Evolutionary conservation across 345 rosid species (phyloP), one percentile per base, ranked within the genome.

Genomic region (Bruguiera sexangula): DNA sequence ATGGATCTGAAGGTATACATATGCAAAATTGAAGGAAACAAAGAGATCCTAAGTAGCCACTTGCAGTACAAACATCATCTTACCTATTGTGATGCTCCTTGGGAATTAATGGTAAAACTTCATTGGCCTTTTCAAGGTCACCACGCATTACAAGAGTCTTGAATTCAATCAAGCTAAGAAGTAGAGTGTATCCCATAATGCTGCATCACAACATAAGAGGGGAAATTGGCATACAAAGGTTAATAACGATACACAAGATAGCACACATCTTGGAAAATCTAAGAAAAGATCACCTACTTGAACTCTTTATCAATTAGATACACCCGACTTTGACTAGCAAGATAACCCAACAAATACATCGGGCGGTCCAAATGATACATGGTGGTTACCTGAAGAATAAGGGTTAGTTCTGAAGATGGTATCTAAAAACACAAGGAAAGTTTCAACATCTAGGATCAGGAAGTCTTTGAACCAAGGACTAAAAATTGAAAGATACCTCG

Each of bases 291-390:
- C 21, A 80, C 97, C 75, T 85, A 96, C 99, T 89, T 96, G 77
- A 96, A 92, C 80, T 96, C 99, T 80, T 96, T 96, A 86, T 96
- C 99, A 30, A 96, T 92, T 63, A 96, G 83, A 80, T 89, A 96
- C 61, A 96, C 99, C 65, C 98, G 90, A 79, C 98, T 96, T 84
- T 96, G 99, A 82, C 72, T 87, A 6, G 98, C 97, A 77, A 96
- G 95, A 81, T 96, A 96, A 16, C 98, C 98, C 85, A 96, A 79
- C 84, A 96, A 81, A 83, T 96, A 96, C 98, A 92, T 96, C 31
- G 99, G 99, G 51, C 97, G 97, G 76, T 96, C 99, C 91, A 96
- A 84, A 83, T 96, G 99, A 78, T 77, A 92, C 99, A 96, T 96
- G 16, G 99, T 96, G 29, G 98, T 92, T 30, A 96, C 97, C 99